Evolutionary conservation across 768 basidiomycete genomes (phyloP).

Genomic region (Psilocybe azurescens): DNA sequence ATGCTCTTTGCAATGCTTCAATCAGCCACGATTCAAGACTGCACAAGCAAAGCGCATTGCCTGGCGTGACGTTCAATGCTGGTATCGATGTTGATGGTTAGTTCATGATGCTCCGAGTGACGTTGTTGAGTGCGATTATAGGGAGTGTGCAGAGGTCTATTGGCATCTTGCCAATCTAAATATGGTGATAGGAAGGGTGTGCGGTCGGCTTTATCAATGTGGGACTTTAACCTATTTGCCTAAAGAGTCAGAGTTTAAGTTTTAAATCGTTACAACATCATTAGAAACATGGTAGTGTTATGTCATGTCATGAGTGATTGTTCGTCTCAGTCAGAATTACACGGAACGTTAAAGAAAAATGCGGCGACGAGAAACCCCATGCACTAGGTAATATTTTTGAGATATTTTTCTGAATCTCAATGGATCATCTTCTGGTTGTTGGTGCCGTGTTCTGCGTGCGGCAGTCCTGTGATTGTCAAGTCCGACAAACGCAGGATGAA

Average conservation of each 20-base stretch:
- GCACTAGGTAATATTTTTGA: too few species aligned
- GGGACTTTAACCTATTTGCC: too few species aligned
- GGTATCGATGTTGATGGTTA: slow-evolving; percentile 63
- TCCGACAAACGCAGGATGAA: slow-evolving; percentile 5
- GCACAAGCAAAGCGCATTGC: slow-evolving; percentile 53
- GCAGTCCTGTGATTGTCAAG: slow-evolving; percentile 1
- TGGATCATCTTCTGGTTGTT: neutral
- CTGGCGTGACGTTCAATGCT: slow-evolving; percentile 54
- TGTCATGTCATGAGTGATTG: too few species aligned
- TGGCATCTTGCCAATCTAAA: slow-evolving; percentile 7
- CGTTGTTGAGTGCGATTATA: slow-evolving; percentile 44
- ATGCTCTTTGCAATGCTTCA: slow-evolving; percentile 69
- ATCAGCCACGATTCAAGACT: slow-evolving; percentile 66
- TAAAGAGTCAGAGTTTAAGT: too few species aligned
- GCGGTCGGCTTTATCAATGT: too few species aligned
- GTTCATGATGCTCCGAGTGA: slow-evolving; percentile 61
- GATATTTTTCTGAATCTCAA: too few species aligned
- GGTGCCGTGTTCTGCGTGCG: neutral
- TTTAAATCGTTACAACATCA: too few species aligned
- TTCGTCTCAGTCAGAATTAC: too few species aligned
- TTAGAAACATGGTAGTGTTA: too few species aligned
- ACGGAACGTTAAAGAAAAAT: too few species aligned
- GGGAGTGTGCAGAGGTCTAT: slow-evolving; percentile 21
- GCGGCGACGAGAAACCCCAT: too few species aligned
- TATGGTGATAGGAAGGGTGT: too few species aligned